Percentiles rank a stretch among this genome's conserved stretches.
Evolutionary conservation across 495 filamentous ascomycete species (phyloP).

Genomic region (Monascus purpureus): DNA sequence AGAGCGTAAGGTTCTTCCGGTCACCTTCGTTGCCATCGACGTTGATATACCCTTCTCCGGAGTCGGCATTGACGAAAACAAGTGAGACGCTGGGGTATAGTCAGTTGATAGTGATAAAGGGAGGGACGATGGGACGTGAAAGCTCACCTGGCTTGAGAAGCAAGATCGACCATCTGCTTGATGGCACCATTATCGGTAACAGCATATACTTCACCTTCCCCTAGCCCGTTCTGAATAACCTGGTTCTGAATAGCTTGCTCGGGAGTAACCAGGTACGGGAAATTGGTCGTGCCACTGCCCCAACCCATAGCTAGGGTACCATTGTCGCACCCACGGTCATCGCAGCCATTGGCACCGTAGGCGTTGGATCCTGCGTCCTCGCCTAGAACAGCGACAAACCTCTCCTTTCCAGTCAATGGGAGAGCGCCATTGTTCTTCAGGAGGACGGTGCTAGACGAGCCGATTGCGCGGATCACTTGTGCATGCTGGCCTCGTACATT

Average conservation of each 20-base stretch:
- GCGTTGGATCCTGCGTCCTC: constrained; percentile 70
- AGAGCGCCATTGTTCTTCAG: constrained; percentile 74
- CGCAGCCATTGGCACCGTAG: constrained; percentile 73
- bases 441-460: constrained; percentile 65
- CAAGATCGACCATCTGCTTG: constrained; percentile 42
- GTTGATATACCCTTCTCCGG: constrained; percentile 75
- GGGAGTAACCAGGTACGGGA: constrained; percentile 83
- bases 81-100: constrained; percentile 41
- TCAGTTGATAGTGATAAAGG: not conserved
- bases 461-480: constrained; percentile 56
- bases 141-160: constrained; percentile 41
- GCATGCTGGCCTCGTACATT: constrained; percentile 71
- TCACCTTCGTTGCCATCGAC: constrained; percentile 82
- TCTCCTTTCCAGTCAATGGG: constrained; percentile 61
- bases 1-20: constrained; percentile 84
- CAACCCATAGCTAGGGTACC: constrained; percentile 90
- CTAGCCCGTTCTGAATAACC: constrained; percentile 38
- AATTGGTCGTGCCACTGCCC: constrained; percentile 82
- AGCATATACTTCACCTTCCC: constrained; percentile 50
- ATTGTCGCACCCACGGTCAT: constrained; percentile 68
- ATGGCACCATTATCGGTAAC: constrained; percentile 64
- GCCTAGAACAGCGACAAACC: constrained; percentile 68
- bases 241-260: constrained; percentile 72
- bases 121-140: not conserved
- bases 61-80: constrained; percentile 80